Conservation (phyloP, 306 rosid species). For the Inga laurina region DNA sequence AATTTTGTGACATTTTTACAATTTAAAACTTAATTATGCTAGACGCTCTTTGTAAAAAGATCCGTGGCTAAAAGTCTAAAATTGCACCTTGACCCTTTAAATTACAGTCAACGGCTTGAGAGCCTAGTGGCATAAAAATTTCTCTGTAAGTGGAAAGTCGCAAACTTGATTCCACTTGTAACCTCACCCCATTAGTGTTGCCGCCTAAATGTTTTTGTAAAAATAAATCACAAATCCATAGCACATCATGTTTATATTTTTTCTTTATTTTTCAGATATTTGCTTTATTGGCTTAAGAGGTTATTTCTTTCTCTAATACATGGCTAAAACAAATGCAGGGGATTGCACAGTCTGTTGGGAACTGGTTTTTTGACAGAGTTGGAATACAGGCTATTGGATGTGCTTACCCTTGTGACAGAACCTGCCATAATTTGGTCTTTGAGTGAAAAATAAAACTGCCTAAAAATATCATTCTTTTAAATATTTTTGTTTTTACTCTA, state of each 20-base stretch:
- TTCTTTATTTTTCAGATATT: neutral
- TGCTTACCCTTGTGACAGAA: slow-evolving; percentile 60
- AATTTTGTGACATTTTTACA: too few species aligned
- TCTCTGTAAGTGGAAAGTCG: neutral
- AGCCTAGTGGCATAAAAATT: neutral
- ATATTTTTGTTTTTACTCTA: neutral
- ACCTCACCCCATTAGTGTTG: neutral
- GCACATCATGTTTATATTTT: neutral
- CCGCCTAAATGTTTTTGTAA: neutral
- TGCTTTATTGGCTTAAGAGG: neutral
- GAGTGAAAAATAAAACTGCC: neutral
- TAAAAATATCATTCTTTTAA: slow-evolving; percentile 35
- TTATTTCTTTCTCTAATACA: slow-evolving; percentile 31
- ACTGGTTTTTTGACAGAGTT: slow-evolving; percentile 49
- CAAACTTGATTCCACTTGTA: too few species aligned
- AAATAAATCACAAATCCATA: neutral
- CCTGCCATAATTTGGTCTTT: slow-evolving; percentile 36
- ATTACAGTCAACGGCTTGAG: neutral
- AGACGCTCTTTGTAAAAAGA: too few species aligned
- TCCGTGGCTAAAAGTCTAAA: too few species aligned
- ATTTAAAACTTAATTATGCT: too few species aligned
- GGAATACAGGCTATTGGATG: slow-evolving; percentile 50
- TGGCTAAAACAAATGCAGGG: slow-evolving; percentile 47
- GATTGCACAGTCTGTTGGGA: slow-evolving; percentile 53
- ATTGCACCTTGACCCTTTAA: too few species aligned